Evolutionary conservation across 2,329 filamentous ascomycete species (phyloP).

Genomic region (Trichoderma sp.): DNA sequence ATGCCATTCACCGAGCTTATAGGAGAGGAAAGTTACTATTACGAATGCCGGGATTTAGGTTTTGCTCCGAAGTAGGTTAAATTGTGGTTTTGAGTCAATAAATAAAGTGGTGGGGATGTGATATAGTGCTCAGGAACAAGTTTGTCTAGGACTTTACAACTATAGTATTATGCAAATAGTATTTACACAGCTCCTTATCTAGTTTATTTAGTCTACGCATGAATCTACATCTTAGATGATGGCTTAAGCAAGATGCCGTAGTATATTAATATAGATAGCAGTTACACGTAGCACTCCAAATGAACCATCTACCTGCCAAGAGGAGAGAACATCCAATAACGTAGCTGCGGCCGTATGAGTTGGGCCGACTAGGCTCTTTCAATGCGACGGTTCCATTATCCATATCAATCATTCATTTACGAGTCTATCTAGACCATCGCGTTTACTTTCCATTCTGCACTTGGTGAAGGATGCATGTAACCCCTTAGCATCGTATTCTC

Average conservation of each 20-base stretch:
- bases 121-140: not conserved
- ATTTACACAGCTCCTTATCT: no score
- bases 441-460: not conserved
- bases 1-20: slow-evolving; percentile 11
- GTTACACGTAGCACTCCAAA: not conserved
- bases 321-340: not conserved
- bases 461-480: not conserved
- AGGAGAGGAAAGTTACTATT: not conserved
- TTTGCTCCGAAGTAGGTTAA: not conserved
- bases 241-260: not conserved
- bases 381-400: not conserved
- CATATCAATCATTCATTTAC: not conserved
- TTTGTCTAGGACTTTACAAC: not conserved
- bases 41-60: not conserved
- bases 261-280: not conserved
- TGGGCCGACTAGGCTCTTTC: not conserved
- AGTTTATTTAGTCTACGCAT: not conserved
- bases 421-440: not conserved
- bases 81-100: not conserved
- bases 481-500: not conserved
- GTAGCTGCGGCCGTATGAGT: not conserved
- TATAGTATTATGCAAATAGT: not conserved
- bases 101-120: not conserved
- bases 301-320: not conserved
- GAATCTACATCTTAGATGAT: not conserved